Evolutionary conservation across 1,139 yeast genomes (phyloP), one percentile per base, ranked within the genome.

Genomic region (Lipomyces yarrowii): DNA sequence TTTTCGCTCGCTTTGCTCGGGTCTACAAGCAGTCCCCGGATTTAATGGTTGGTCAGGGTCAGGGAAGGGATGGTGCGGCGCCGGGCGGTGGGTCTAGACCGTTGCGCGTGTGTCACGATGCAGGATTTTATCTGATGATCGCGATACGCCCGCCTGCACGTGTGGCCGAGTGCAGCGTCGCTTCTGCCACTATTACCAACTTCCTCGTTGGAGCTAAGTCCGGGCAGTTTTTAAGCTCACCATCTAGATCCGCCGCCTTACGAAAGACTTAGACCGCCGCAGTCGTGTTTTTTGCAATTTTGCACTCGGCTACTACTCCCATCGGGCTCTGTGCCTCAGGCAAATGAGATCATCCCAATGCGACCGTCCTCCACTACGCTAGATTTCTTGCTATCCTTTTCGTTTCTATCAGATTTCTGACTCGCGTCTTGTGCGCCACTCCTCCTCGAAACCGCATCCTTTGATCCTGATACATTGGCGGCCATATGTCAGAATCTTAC

Each of bases 101-200:
- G 8, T 52, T 10, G n/a, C 42, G 55, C 2, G 55, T 52, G 55
- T 52, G 55, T 52, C 59, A 26, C 59, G 52, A 18, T 18, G 21
- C 30, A 26, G 8, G 15, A 10, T 46, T 63, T 63, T 63, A 63
- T 63, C 65, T 59, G 65, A 63, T 63, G 65, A 63, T 63, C 65
- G 65, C 62, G 65, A 63, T 63, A 15, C 52, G 35, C 26, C 7
- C 7, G 57, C 21, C 42, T 8, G n/a, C 57, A 55, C 15, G 57
- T 32, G 33, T 26, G 37, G 26, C 51, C 2, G 18, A 11, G 59
- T 18, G n/a, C 18, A 18, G 8, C 21, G 8, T 15, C 3, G 48
- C 6, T 32, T 56, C 48, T 32, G 15, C 60, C 18, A 57, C 55
- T 13, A 21, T 18, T 37, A 37, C 42, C 42, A 37, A 13, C 15